phyloP scores from a whole-genome alignment of 805 yeast genomes.

The Lachancea quebecensis region DNA sequence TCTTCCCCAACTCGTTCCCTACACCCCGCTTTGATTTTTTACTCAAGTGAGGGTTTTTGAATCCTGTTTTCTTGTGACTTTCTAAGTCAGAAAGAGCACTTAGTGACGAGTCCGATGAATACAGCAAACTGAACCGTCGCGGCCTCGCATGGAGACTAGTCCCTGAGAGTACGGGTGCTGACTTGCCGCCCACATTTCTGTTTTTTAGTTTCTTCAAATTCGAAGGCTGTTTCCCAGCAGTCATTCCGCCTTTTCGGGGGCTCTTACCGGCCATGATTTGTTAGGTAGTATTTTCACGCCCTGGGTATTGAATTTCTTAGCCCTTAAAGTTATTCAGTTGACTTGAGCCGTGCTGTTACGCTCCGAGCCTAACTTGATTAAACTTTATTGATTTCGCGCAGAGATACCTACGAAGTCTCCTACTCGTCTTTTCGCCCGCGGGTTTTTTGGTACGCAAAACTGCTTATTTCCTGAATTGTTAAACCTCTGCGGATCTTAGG shows the following conservation, averaged over 20 bases:
- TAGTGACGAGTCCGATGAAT: slow-evolving; percentile 37
- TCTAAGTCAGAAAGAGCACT: slow-evolving; percentile 36
- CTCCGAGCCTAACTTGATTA: no score
- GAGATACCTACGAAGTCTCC: neutral
- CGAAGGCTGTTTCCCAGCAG: slow-evolving; percentile 11
- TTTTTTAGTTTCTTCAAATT: slow-evolving; percentile 8
- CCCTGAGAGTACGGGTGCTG: slow-evolving; percentile 6
- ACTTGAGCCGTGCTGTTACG: no score
- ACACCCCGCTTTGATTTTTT: slow-evolving; percentile 20
- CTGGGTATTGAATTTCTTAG: no score
- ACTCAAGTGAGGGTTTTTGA: slow-evolving; percentile 19
- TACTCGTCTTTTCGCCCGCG: neutral
- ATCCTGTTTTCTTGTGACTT: slow-evolving; percentile 22
- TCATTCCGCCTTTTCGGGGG: slow-evolving; percentile 18
- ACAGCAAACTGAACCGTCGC: slow-evolving; percentile 39
- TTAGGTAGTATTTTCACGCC: neutral
- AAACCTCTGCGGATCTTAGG: neutral
- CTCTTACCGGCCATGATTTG: slow-evolving; percentile 18
- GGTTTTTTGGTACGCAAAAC: neutral
- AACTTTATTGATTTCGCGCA: neutral
- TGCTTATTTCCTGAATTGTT: neutral
- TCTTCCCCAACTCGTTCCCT: slow-evolving; percentile 26
- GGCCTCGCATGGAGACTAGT: slow-evolving; percentile 21
- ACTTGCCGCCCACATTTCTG: slow-evolving; percentile 7
- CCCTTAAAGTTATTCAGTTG: no score